Conservation (phyloP, 2,329 filamentous ascomycete species). For the Gnomoniopsis sp. region DNA sequence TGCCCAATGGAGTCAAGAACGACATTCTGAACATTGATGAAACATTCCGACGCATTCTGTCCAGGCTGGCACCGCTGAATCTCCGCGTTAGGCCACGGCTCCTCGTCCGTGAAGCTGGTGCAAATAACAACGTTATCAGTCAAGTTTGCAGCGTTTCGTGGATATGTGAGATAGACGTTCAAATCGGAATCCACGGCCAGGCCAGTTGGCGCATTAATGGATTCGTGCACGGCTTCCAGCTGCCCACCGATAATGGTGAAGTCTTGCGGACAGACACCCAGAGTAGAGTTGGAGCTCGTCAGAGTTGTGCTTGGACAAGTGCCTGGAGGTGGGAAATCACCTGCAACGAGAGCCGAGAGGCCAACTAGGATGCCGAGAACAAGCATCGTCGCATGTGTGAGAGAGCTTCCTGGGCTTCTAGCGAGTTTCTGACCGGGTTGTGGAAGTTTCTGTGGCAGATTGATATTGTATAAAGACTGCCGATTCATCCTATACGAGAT, state of each 20-base stretch:
- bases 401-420: background rate
- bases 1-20: conserved; percentile 34
- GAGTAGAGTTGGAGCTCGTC: conserved; percentile 12
- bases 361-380: background rate
- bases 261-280: conserved; percentile 22
- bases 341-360: background rate
- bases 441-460: no score
- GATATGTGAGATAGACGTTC: conserved; percentile 39
- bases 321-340: background rate
- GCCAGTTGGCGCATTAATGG: conserved; percentile 32
- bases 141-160: conserved; percentile 33
- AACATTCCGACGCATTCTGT: conserved; percentile 37
- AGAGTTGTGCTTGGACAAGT: conserved; percentile 4
- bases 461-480: no score
- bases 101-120: conserved; percentile 33
- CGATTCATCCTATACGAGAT: no score
- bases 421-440: background rate
- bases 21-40: conserved; percentile 43
- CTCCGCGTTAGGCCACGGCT: conserved; percentile 35
- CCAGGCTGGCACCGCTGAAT: conserved; percentile 35
- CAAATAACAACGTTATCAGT: conserved; percentile 35
- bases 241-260: conserved; percentile 32
- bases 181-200: conserved; percentile 33
- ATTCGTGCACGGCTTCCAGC: conserved; percentile 35
- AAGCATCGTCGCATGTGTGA: background rate